A percentile compares a stretch with the other conserved stretches of the same genome.
Conservation (phyloP, 768 basidiomycete species). For the Russula compacta region DNA sequence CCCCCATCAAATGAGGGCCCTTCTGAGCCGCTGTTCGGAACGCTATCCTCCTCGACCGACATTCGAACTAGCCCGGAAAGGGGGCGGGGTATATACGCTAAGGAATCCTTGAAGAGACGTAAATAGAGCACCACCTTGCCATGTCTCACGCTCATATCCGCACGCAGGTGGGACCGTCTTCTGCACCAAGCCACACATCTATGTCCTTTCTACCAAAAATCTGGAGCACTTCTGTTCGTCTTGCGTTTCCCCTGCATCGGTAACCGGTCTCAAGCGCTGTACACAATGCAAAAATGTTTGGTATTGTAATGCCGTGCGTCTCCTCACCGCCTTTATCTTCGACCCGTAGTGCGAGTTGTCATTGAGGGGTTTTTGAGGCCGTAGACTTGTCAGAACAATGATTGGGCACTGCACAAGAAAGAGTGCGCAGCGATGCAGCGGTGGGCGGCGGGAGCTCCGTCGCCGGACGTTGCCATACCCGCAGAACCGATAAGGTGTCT, state of each 20-base stretch:
- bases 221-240: slow-evolving; percentile 60
- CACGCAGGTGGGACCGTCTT: slow-evolving; percentile 50
- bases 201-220: slow-evolving; percentile 54
- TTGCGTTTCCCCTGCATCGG: slow-evolving; percentile 41
- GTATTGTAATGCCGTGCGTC: slow-evolving; percentile 69
- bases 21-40: neutral
- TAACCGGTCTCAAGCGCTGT: slow-evolving; percentile 53
- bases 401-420: slow-evolving; percentile 66
- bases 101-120: slow-evolving; percentile 15
- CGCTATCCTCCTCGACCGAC: slow-evolving; percentile 9
- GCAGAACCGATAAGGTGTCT: slow-evolving; percentile 75
- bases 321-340: neutral
- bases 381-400: slow-evolving; percentile 60
- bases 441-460: slow-evolving; percentile 46
- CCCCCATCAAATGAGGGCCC: neutral
- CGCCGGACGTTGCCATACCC: slow-evolving; percentile 42
- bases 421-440: slow-evolving; percentile 67
- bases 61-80: slow-evolving; percentile 2
- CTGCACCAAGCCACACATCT: slow-evolving; percentile 48
- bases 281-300: slow-evolving; percentile 56
- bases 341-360: neutral
- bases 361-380: neutral
- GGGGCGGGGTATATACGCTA: slow-evolving; percentile 21
- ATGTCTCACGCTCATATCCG: neutral
- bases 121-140: neutral